These are phyloP conservation scores for Penicillium subrubescens DNA, from an alignment of 495 filamentous ascomycete species.

Conservation along the genomic window DNA sequence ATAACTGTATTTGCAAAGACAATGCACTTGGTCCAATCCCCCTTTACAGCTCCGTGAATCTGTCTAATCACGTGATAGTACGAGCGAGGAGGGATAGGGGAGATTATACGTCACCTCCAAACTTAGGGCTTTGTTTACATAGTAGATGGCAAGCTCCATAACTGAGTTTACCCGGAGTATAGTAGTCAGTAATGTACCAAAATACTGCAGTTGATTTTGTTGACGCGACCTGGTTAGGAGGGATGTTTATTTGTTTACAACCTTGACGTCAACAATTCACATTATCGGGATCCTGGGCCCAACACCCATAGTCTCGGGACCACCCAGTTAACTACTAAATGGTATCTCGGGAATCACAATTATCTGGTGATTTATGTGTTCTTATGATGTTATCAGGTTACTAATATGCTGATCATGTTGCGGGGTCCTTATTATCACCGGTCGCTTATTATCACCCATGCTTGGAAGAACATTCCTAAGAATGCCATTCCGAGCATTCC, in stretches of 20 bases:
- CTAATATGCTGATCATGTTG: not conserved
- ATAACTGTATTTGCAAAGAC: too few species aligned
- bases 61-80: too few species aligned
- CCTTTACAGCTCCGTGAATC: too few species aligned
- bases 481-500: not conserved
- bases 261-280: not conserved
- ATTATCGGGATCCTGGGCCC: not conserved
- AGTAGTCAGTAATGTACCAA: too few species aligned
- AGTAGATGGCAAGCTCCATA: too few species aligned
- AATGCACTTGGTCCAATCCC: too few species aligned
- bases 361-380: not conserved
- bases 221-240: not conserved
- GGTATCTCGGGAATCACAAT: not conserved
- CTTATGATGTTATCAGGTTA: not conserved
- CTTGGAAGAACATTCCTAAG: not conserved
- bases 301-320: not conserved
- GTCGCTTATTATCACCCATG: not conserved
- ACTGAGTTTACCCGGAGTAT: too few species aligned
- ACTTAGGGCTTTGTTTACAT: too few species aligned
- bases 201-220: too few species aligned
- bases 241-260: not conserved
- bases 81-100: too few species aligned
- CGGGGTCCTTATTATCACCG: not conserved
- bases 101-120: too few species aligned
- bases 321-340: not conserved